These are phyloP conservation scores for Cryptococcus sp. DNA, from an alignment of 1,284 basidiomycete species.

Conservation along the genomic window DNA sequence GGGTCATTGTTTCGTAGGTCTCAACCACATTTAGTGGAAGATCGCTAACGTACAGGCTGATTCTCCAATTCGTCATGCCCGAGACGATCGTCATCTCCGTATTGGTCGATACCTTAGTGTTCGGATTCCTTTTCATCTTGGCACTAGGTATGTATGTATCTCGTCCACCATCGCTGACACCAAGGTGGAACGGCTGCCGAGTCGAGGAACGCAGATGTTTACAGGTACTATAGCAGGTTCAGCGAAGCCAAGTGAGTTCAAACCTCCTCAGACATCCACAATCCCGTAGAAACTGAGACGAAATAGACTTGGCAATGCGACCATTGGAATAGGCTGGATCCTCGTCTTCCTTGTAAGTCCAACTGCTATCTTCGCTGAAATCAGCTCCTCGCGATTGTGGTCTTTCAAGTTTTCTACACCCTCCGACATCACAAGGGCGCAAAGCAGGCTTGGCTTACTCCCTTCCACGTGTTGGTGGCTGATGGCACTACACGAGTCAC, in stretches of 20 bases:
- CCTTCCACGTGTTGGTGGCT: conserved; percentile 27
- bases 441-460: conserved; percentile 7
- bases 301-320: conserved; percentile 25
- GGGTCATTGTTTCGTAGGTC: conserved; percentile 29
- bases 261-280: too few species aligned
- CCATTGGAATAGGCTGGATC: conserved; percentile 35
- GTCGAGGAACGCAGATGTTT: conserved; percentile 8
- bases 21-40: not conserved
- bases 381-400: conserved; percentile 34
- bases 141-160: conserved; percentile 12
- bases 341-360: conserved; percentile 23
- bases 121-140: conserved; percentile 27
- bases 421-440: conserved; percentile 14
- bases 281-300: too few species aligned
- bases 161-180: not conserved
- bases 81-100: conserved; percentile 24
- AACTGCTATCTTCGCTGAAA: not conserved
- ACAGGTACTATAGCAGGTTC: conserved; percentile 1
- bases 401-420: conserved; percentile 31
- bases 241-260: conserved; percentile 12
- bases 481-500: conserved; percentile 3
- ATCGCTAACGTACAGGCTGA: conserved; percentile 10
- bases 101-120: conserved; percentile 25
- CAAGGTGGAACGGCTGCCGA: conserved; percentile 8
- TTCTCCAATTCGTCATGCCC: conserved; percentile 13